Conservation (phyloP, 768 basidiomycete genomes). For the Lactarius pseudohatsudake region DNA sequence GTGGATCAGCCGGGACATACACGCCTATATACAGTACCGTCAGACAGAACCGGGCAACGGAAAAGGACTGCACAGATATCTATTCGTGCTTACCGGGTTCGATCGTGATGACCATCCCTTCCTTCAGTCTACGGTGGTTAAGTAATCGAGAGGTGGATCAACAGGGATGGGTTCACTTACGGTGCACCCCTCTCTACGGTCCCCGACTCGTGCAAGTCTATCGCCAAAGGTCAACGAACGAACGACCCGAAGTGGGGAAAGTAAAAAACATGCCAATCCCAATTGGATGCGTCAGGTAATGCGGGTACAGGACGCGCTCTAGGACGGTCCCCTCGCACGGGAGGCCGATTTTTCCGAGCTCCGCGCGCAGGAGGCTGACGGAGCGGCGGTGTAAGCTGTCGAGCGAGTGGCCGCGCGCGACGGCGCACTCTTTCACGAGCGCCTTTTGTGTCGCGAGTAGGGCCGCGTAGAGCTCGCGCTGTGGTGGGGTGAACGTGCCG, state of each 20-base stretch:
- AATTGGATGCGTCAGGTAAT: constrained; percentile 88
- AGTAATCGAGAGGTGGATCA: constrained; percentile 2
- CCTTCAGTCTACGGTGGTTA: constrained; percentile 51
- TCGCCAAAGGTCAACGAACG: background rate
- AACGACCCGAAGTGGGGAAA: background rate
- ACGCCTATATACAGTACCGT: constrained; percentile 50
- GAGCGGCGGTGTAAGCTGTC: constrained; percentile 78
- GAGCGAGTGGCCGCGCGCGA: constrained; percentile 55
- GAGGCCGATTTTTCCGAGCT: constrained; percentile 74
- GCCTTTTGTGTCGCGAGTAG: constrained; percentile 72
- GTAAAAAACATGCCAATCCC: no score
- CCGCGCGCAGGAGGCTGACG: constrained; percentile 61
- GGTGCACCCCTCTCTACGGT: constrained; percentile 53
- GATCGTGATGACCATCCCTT: constrained; percentile 90
- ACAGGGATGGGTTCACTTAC: constrained; percentile 41
- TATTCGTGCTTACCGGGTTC: constrained; percentile 62
- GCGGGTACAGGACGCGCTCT: constrained; percentile 79
- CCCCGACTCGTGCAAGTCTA: constrained; percentile 88
- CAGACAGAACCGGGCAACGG: background rate
- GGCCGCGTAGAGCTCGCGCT: constrained; percentile 82
- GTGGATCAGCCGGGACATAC: constrained; percentile 78
- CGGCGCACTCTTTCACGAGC: constrained; percentile 60
- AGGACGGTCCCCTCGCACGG: constrained; percentile 52
- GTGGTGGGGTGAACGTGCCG: constrained; percentile 75
- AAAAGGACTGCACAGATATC: background rate